Evolutionary conservation across 169 alveolate genomes (phyloP).

Genomic region (Eimeria mitis): DNA sequence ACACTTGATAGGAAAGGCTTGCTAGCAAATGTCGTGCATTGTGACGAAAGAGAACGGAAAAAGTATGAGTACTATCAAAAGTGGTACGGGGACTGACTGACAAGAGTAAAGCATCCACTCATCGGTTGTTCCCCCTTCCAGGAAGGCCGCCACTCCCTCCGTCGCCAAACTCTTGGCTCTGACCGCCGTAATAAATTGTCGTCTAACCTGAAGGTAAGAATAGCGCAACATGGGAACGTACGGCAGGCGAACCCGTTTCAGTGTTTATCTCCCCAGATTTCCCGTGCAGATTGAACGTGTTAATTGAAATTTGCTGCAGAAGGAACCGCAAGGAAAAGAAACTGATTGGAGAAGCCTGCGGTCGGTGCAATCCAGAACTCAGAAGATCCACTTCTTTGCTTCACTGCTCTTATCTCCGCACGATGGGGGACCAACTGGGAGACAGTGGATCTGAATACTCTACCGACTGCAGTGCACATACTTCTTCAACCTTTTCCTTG

Average conservation of each 20-base stretch:
- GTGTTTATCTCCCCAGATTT: not conserved
- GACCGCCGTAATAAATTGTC: slow-evolving; percentile 25
- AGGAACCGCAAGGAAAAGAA: not conserved
- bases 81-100: not conserved
- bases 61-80: not conserved
- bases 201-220: slow-evolving; percentile 33
- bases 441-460: not conserved
- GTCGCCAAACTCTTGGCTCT: not conserved
- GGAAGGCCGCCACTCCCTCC: slow-evolving; percentile 41
- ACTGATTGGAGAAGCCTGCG: not conserved
- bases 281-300: not conserved
- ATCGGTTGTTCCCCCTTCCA: slow-evolving; percentile 75
- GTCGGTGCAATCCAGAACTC: not conserved
- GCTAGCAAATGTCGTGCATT: not conserved
- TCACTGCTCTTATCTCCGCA: not conserved
- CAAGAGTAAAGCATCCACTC: slow-evolving; percentile 79
- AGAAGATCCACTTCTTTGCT: not conserved
- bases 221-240: not conserved
- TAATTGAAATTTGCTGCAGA: not conserved
- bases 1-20: not conserved
- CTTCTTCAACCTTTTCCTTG: slow-evolving; percentile 30
- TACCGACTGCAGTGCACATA: not conserved
- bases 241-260: not conserved
- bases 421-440: not conserved
- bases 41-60: not conserved